These are phyloP conservation scores for Blastobotrys attinorum DNA, from an alignment of 805 yeast species.

Conservation along the genomic window DNA sequence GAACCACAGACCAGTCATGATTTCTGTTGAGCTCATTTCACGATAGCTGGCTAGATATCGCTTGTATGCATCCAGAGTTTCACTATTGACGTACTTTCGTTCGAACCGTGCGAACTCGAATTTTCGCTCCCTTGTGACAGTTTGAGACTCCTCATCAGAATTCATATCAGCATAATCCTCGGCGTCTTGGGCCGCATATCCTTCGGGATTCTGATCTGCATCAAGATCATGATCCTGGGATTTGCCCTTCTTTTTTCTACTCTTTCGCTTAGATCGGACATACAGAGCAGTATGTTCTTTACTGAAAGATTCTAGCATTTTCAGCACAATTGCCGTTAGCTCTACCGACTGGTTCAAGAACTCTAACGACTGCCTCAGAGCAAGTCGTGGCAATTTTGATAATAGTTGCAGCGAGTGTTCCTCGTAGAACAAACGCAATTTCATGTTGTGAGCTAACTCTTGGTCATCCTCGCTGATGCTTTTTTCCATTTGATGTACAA, in stretches of 20 bases:
- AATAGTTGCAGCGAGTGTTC: slow-evolving; percentile 50
- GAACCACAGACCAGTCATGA: slow-evolving; percentile 58
- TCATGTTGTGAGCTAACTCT: slow-evolving; percentile 49
- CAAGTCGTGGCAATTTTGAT: slow-evolving; percentile 52
- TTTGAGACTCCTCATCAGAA: slow-evolving; percentile 24
- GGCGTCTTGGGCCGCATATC: slow-evolving; percentile 4
- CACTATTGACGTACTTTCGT: slow-evolving; percentile 44
- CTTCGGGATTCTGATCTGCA: slow-evolving; percentile 10
- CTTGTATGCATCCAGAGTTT: slow-evolving; percentile 58
- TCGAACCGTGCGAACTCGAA: slow-evolving; percentile 40
- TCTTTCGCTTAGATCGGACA: slow-evolving; percentile 39
- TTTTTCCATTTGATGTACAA: slow-evolving; percentile 35
- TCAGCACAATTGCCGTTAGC: slow-evolving; percentile 55
- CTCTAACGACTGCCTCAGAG: slow-evolving; percentile 54
- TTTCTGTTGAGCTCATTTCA: slow-evolving; percentile 52
- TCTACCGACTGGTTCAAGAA: slow-evolving; percentile 56
- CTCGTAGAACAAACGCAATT: slow-evolving; percentile 63
- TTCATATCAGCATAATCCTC: slow-evolving; percentile 14
- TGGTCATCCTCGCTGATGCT: slow-evolving; percentile 38
- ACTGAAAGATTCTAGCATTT: slow-evolving; percentile 58
- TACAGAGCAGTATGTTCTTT: slow-evolving; percentile 45
- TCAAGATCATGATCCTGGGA: slow-evolving; percentile 12
- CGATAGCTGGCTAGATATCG: slow-evolving; percentile 50
- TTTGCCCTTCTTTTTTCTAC: slow-evolving; percentile 19
- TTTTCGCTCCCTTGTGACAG: slow-evolving; percentile 37